phyloP scores from a whole-genome alignment of 495 filamentous ascomycete species.

The Thermothielavioides terrestris region DNA sequence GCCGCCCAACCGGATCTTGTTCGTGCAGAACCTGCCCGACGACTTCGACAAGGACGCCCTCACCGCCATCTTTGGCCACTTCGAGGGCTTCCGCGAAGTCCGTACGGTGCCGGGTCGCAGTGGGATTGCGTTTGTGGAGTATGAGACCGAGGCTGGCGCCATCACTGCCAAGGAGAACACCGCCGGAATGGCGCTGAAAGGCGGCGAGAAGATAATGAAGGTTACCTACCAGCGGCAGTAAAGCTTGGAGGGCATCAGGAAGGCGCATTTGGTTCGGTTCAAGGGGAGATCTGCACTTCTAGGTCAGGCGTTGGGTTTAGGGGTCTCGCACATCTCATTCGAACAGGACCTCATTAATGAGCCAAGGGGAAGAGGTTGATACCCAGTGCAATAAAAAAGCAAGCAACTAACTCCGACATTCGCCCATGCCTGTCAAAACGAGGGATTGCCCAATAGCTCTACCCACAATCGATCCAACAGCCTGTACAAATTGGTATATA shows the following conservation, averaged over 20 bases:
- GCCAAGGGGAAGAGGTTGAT: neutral
- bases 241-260: neutral
- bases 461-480: slow-evolving; percentile 7
- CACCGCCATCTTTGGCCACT: slow-evolving; percentile 72
- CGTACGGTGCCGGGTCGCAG: slow-evolving; percentile 77
- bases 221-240: slow-evolving; percentile 91
- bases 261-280: neutral
- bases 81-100: slow-evolving; percentile 92
- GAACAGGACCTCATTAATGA: no score
- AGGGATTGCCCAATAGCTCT: slow-evolving; percentile 1
- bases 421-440: slow-evolving; percentile 13
- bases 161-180: slow-evolving; percentile 94
- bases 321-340: no score
- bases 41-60: slow-evolving; percentile 74
- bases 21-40: slow-evolving; percentile 87
- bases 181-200: slow-evolving; percentile 77
- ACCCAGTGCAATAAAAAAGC: slow-evolving; percentile 15
- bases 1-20: slow-evolving; percentile 95
- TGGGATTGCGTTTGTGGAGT: slow-evolving; percentile 95
- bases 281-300: neutral
- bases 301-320: slow-evolving; percentile 8
- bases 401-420: slow-evolving; percentile 16
- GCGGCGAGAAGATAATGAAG: slow-evolving; percentile 55
- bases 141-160: slow-evolving; percentile 78
- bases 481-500: neutral